Base-by-base conservation (phyloP, 495 filamentous ascomycete species). In the Neurospora sp. region DNA sequence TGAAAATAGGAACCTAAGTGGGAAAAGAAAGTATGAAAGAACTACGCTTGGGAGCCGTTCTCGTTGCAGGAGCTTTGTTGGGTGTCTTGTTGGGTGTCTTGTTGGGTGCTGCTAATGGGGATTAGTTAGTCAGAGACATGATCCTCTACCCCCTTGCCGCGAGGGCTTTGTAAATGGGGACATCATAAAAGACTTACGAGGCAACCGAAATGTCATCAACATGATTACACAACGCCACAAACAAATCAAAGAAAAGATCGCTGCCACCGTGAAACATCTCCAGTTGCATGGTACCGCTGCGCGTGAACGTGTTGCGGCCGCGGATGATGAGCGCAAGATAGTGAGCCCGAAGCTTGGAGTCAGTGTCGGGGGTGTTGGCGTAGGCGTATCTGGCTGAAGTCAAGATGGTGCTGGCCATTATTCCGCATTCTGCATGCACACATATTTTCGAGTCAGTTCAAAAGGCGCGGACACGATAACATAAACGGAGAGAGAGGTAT, bases 271-370 rank as follows among this genome's bases (percentile, higher is more conserved):
- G 86, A 80, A 93, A 91, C 94, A 97, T 97, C 84, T 97, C 94
- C 77, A 91, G 88, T 82, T 97, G 94, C 94, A 97, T 96, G n/a
- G 94, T 97, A 74, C 94, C 94, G 81, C 93, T 96, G 44, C 92
- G 85, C 86, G 96, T 97, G 84, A 97, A 97, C 4, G 92, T 97
- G 74, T 85, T 86, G 73, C 93, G 86, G 77, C 89, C 90, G 74
- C 94, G 87, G 75, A 97, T 94, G 81, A 97, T 96, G 79, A 97
- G 86, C 37, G 94, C 93, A 35, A 97, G 89, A 77, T 97, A 97
- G 82, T 97, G 94, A 40, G 94, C 93, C 70, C 94, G 86, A 70
- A 97, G 87, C 80, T 92, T 92, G 37, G 92, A 94, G 85, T 97
- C 94, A 20, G 86, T 91, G 78, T 97, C 93, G 1, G 93, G 93